Percentiles rank a stretch among this genome's conserved stretches.
phyloP scores from a whole-genome alignment of 768 basidiomycete species.

The Pluteus cervinus region DNA sequence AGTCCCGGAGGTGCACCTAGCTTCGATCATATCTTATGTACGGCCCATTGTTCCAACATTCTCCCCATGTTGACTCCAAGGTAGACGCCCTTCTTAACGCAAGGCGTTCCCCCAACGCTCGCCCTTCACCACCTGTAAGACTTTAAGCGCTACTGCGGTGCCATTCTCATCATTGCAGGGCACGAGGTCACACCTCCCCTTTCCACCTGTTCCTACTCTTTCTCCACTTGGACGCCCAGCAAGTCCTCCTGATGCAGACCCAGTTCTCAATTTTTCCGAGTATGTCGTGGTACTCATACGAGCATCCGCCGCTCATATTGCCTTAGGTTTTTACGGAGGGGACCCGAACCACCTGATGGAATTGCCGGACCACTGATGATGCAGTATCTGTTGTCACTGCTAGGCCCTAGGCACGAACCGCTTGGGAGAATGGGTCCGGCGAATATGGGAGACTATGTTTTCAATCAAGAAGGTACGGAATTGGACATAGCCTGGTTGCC shows the following conservation, averaged over 20 bases:
- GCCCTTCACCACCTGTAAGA: too few relatives aligned
- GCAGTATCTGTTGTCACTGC: conserved; percentile 64
- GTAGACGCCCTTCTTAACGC: conserved; percentile 3
- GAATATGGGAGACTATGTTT: conserved; percentile 84
- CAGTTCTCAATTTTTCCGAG: conserved; percentile 48
- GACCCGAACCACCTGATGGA: conserved; percentile 19
- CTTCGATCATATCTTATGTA: conserved; percentile 46
- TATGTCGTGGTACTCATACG: conserved; percentile 20
- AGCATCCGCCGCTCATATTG: conserved; percentile 6
- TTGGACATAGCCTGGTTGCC: conserved; percentile 1
- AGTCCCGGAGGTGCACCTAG: too few relatives aligned
- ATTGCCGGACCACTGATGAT: conserved; percentile 64
- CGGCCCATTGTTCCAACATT: conserved; percentile 10
- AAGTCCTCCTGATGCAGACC: conserved; percentile 13
- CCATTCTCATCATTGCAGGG: too few relatives aligned
- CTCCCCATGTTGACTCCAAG: too few relatives aligned
- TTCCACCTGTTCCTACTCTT: too few relatives aligned
- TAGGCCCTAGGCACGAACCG: too few relatives aligned
- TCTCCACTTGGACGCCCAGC: conserved; percentile 10
- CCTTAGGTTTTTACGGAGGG: conserved; percentile 29
- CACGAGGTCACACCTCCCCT: too few relatives aligned
- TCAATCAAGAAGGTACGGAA: conserved; percentile 88
- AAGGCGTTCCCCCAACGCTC: too few relatives aligned
- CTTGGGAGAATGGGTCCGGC: conserved; percentile 32
- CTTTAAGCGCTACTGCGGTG: too few relatives aligned